Evolutionary conservation across 1,284 basidiomycete species (phyloP).

Genomic region (Coniophora puteana): DNA sequence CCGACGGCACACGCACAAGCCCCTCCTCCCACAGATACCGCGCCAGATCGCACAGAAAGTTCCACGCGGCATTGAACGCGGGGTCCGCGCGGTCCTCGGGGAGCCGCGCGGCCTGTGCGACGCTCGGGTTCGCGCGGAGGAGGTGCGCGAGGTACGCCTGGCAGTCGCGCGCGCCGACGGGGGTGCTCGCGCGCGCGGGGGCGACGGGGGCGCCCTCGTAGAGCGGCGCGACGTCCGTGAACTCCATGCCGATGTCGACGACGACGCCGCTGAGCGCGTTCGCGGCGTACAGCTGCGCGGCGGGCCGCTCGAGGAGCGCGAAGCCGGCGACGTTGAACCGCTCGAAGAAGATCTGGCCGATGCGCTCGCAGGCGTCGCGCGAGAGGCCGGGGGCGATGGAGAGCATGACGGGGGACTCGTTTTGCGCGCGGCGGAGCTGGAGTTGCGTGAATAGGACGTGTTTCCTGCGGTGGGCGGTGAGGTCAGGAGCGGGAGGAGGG

Average conservation of each 20-base stretch:
- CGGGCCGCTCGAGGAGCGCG: conserved; percentile 79
- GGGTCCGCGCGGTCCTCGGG: conserved; percentile 42
- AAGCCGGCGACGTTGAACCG: conserved; percentile 92
- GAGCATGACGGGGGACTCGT: conserved; percentile 84
- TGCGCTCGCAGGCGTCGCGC: conserved; percentile 69
- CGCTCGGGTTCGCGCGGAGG: conserved; percentile 59
- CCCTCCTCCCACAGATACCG: conserved; percentile 57
- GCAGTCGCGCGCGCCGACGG: conserved; percentile 74
- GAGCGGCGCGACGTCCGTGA: conserved; percentile 77
- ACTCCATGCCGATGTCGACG: conserved; percentile 79
- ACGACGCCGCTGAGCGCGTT: conserved; percentile 78
- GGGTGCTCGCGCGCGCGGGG: conserved; percentile 53
- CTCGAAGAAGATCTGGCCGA: conserved; percentile 91
- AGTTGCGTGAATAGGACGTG: conserved; percentile 79
- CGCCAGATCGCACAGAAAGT: conserved; percentile 54
- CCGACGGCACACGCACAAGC: conserved; percentile 66
- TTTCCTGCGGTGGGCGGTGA: conserved; percentile 55
- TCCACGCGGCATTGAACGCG: conserved; percentile 42
- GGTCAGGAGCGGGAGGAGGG: conserved; percentile 6
- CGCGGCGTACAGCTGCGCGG: conserved; percentile 83
- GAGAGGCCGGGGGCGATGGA: conserved; percentile 70
- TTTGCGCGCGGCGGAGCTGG: conserved; percentile 77
- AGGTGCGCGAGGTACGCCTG: conserved; percentile 72
- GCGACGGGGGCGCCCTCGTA: conserved; percentile 74
- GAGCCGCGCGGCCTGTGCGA: conserved; percentile 62